These are phyloP conservation scores for Fraxinus xanthoxyloides DNA, from an alignment of 305 asterid genomes.

Conservation along the genomic window DNA sequence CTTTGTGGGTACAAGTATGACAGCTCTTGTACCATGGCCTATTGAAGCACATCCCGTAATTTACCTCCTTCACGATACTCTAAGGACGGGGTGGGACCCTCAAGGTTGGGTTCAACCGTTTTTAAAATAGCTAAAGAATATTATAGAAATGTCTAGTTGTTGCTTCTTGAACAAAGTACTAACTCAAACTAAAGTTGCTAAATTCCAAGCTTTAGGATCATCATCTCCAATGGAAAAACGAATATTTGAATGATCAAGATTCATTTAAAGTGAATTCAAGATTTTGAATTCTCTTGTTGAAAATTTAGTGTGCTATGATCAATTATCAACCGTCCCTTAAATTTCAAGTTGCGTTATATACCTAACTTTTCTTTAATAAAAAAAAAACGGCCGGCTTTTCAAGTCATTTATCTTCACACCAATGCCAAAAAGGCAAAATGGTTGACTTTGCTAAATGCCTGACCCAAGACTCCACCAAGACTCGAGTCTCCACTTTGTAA, in stretches of 20 bases:
- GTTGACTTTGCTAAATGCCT: conserved; percentile 14
- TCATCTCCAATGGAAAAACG: neutral
- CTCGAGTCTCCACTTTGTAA: neutral
- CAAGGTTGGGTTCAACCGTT: too few species aligned
- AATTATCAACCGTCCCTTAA: neutral
- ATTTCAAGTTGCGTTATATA: neutral
- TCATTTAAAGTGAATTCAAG: conserved; percentile 8
- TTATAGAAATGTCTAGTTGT: conserved; percentile 10
- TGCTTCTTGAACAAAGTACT: conserved; percentile 10
- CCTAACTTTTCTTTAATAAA: neutral
- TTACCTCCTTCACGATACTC: too few species aligned
- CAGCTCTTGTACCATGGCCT: too few species aligned
- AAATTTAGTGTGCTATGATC: neutral
- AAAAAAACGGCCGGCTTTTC: conserved; percentile 30
- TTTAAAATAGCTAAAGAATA: neutral
- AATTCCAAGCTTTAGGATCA: conserved; percentile 8
- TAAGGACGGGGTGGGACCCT: too few species aligned
- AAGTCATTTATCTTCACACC: conserved; percentile 38
- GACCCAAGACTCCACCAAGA: neutral
- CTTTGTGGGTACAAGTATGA: too few species aligned
- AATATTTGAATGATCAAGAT: too few species aligned
- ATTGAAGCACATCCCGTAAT: too few species aligned
- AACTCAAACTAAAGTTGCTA: conserved; percentile 11
- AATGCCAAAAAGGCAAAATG: neutral
- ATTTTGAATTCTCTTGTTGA: neutral